These are phyloP conservation scores for Colletotrichum siamense DNA, from an alignment of 2,329 filamentous ascomycete genomes.

Conservation along the genomic window DNA sequence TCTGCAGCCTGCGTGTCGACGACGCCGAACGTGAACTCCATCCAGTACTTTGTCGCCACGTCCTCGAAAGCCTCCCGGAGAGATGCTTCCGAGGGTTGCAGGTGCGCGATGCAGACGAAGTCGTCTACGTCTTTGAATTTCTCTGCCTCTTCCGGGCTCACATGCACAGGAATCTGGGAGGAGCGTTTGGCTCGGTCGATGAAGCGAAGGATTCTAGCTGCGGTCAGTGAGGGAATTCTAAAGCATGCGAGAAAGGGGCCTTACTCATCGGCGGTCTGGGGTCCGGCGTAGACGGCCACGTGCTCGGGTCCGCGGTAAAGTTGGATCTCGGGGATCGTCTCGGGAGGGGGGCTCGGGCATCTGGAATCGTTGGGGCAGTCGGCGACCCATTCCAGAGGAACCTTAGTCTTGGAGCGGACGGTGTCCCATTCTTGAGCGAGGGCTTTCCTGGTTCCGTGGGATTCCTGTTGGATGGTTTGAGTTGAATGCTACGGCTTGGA, in stretches of 20 bases:
- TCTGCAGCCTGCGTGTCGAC: slow-evolving; percentile 20
- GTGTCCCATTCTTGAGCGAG: background rate
- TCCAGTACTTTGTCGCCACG: slow-evolving; percentile 30
- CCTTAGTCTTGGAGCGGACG: background rate
- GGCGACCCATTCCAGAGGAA: background rate
- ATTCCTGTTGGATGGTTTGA: background rate
- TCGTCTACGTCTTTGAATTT: slow-evolving; percentile 35
- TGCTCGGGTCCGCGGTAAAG: background rate
- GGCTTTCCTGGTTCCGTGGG: background rate
- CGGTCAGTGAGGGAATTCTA: background rate
- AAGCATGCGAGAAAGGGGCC: background rate
- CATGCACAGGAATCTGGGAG: slow-evolving; percentile 22
- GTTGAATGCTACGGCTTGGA: background rate
- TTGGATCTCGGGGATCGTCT: background rate
- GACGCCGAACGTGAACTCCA: slow-evolving; percentile 40
- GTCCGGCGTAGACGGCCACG: background rate
- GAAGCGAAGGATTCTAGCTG: slow-evolving; percentile 28
- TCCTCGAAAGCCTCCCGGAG: slow-evolving; percentile 26
- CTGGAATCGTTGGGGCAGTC: background rate
- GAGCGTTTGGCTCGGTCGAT: slow-evolving; percentile 30
- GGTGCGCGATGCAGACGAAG: slow-evolving; percentile 35
- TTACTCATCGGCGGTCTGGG: slow-evolving; percentile 1
- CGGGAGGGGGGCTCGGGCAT: background rate
- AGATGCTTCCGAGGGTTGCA: slow-evolving; percentile 24
- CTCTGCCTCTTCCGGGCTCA: slow-evolving; percentile 23